phyloP scores from a whole-genome alignment of 768 basidiomycete genomes.

The Psilocybe cyanescens region DNA sequence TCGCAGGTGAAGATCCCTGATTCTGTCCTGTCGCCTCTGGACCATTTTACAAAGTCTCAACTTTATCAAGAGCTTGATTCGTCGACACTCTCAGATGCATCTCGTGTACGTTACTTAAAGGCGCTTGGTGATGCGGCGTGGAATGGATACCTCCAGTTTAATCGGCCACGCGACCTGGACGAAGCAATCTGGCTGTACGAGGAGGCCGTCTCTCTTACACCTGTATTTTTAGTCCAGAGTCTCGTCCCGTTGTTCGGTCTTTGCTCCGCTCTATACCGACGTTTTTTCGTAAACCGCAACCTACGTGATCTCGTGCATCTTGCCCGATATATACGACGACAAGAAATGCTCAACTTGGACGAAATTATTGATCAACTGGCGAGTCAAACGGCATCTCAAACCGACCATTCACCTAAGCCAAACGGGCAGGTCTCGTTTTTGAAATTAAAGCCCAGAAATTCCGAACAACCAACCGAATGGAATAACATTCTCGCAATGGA shows the following conservation, averaged over 20 bases:
- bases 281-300: constrained; percentile 5
- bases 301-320: constrained; percentile 8
- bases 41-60: background rate
- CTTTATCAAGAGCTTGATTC: background rate
- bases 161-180: constrained; percentile 1
- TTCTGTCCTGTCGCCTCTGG: background rate
- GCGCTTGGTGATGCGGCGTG: constrained; percentile 5
- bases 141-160: constrained; percentile 4
- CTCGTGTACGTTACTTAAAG: constrained; percentile 4
- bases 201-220: background rate
- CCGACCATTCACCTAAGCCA: background rate
- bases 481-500: background rate
- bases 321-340: constrained; percentile 4
- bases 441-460: background rate
- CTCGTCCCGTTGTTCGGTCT: constrained; percentile 8
- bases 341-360: constrained; percentile 2
- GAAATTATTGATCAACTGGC: background rate
- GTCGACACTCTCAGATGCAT: background rate
- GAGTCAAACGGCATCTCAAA: background rate
- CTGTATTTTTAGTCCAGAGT: background rate
- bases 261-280: constrained; percentile 9
- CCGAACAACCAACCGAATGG: background rate
- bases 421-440: background rate
- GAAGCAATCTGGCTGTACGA: constrained; percentile 12
- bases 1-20: background rate